phyloP scores from a whole-genome alignment of 192 early-diverging fungal species.

The Spizellomyces sp. region DNA sequence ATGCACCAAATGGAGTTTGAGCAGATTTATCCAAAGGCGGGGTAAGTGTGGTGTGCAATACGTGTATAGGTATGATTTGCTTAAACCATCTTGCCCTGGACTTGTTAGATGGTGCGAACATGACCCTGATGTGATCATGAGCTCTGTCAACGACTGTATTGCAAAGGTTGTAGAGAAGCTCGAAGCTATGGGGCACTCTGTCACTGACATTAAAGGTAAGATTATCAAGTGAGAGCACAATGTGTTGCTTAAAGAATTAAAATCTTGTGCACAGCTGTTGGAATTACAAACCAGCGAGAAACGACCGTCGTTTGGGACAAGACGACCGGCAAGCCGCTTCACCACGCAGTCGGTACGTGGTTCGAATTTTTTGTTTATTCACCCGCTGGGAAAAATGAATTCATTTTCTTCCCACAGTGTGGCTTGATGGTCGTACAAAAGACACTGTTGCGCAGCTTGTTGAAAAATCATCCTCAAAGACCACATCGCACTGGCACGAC shows the following conservation, averaged over 20 bases:
- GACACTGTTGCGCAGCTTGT: slow-evolving; percentile 67
- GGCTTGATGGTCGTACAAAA: slow-evolving; percentile 86
- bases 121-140: slow-evolving; percentile 75
- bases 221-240: neutral
- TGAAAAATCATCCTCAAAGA: slow-evolving; percentile 54
- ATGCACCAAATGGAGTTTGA: slow-evolving; percentile 71
- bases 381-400: neutral
- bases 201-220: slow-evolving; percentile 37
- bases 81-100: no score
- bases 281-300: slow-evolving; percentile 95
- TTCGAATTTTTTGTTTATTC: slow-evolving; percentile 1
- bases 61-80: neutral
- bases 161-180: slow-evolving; percentile 66
- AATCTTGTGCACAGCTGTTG: slow-evolving; percentile 46
- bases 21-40: slow-evolving; percentile 26
- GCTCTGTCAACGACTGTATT: slow-evolving; percentile 70
- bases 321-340: slow-evolving; percentile 74
- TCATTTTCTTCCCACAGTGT: slow-evolving; percentile 51
- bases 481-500: slow-evolving; percentile 18
- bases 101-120: slow-evolving; percentile 84
- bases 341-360: slow-evolving; percentile 65
- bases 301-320: slow-evolving; percentile 90
- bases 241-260: neutral
- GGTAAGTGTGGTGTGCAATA: slow-evolving; percentile 7
- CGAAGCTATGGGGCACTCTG: slow-evolving; percentile 57